Evolutionary conservation across 169 alveolate species (phyloP).

Genomic region (Plasmodium inui): DNA sequence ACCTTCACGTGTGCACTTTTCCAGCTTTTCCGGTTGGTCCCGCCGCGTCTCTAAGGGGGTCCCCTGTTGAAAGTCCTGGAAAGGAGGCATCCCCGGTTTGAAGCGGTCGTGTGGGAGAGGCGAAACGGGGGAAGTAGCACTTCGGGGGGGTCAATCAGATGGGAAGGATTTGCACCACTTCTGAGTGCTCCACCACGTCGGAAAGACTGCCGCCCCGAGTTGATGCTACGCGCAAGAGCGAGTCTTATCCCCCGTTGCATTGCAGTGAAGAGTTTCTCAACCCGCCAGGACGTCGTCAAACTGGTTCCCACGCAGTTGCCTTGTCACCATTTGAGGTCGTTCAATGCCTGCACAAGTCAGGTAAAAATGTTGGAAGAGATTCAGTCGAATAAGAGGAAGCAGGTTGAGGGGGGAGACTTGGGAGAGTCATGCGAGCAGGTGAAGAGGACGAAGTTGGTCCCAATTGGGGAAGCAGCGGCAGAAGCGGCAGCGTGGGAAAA

Average conservation of each 20-base stretch:
- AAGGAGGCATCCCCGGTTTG: too few species aligned
- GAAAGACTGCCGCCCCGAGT: background rate
- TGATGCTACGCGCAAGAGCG: background rate
- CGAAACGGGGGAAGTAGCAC: too few species aligned
- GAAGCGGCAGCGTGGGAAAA: background rate
- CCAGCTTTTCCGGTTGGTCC: background rate
- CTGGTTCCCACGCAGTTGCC: background rate
- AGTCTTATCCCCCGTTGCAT: background rate
- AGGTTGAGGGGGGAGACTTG: background rate
- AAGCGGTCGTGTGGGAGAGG: too few species aligned
- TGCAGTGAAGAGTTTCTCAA: background rate
- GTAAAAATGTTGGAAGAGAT: slow-evolving; percentile 2
- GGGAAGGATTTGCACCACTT: too few species aligned
- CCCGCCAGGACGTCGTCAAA: background rate
- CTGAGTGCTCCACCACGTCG: background rate
- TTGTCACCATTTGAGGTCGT: background rate
- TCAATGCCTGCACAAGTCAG: slow-evolving; percentile 6
- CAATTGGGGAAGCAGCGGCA: background rate
- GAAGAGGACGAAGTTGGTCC: slow-evolving; percentile 18
- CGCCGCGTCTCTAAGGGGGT: background rate
- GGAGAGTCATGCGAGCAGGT: background rate
- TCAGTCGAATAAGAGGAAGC: background rate
- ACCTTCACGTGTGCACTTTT: background rate
- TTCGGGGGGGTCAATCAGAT: too few species aligned
- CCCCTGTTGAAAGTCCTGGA: background rate